Evolutionary conservation across 2,329 filamentous ascomycete species (phyloP).

Genomic region (Neonectria faginata): DNA sequence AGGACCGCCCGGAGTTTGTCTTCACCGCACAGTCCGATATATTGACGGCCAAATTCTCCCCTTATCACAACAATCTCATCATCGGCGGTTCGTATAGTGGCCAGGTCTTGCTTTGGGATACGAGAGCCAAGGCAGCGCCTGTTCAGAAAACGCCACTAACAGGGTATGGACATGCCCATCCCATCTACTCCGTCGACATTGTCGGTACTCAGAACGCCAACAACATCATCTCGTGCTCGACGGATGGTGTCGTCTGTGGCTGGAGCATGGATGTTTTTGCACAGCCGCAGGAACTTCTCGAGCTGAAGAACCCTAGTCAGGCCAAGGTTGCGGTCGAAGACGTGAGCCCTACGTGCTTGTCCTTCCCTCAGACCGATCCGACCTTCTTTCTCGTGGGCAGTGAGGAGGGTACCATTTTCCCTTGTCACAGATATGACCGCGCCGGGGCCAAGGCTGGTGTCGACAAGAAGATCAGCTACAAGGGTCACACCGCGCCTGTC

Average conservation of each 20-base stretch:
- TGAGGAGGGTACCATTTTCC: constrained; percentile 96
- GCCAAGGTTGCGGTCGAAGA: constrained; percentile 85
- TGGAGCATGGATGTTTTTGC: constrained; percentile 99
- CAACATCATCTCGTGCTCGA: constrained; percentile 97
- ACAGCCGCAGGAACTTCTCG: constrained; percentile 93
- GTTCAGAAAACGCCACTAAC: constrained; percentile 97
- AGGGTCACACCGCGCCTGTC: constrained; percentile 90
- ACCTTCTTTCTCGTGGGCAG: constrained; percentile 98
- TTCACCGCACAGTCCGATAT: constrained; percentile 98
- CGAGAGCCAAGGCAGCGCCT: constrained; percentile 85
- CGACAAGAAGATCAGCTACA: constrained; percentile 88
- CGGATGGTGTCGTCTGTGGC: constrained; percentile 94
- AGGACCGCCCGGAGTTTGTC: constrained; percentile 93
- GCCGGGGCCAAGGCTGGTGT: constrained; percentile 97
- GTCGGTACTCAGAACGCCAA: constrained; percentile 98
- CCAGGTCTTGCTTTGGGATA: constrained; percentile 97
- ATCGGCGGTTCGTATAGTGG: constrained; percentile 96
- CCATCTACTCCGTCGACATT: constrained; percentile 94
- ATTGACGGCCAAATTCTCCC: constrained; percentile 96
- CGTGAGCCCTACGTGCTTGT: constrained; percentile 92
- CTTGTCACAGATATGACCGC: constrained; percentile 96
- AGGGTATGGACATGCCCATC: constrained; percentile 94
- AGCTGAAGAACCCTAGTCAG: constrained; percentile 85
- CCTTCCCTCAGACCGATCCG: constrained; percentile 93
- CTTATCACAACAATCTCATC: constrained; percentile 96